Evolutionary conservation across 75 land plant genomes (phyloP).

Genomic region (Pinus tabuliformis): DNA sequence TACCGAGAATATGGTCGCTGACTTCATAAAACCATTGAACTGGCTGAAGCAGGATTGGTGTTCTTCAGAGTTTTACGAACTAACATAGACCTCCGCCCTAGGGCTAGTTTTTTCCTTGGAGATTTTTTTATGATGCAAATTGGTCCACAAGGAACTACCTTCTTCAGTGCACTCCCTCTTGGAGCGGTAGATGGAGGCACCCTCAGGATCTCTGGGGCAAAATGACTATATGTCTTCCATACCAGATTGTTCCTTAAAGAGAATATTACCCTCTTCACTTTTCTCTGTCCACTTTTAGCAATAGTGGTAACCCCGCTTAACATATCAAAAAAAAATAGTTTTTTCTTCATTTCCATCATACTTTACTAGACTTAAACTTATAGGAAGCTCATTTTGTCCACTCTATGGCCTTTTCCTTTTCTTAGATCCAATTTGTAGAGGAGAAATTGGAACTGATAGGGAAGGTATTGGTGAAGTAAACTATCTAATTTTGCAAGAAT

Average conservation of each 20-base stretch:
- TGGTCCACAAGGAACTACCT: slow-evolving; percentile 1
- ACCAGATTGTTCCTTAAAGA: slow-evolving; percentile 40
- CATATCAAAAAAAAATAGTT: no score
- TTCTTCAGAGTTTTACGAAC: not conserved
- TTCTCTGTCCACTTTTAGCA: slow-evolving; percentile 14
- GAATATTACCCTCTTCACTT: slow-evolving; percentile 43
- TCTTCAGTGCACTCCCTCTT: slow-evolving; percentile 49
- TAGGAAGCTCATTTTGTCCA: not conserved
- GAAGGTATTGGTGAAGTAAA: not conserved
- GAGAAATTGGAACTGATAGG: not conserved
- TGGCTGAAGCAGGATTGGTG: not conserved
- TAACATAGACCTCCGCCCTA: not conserved
- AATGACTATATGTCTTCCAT: slow-evolving; percentile 44
- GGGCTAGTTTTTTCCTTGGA: slow-evolving; percentile 5
- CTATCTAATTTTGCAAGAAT: not conserved
- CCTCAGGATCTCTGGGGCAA: slow-evolving; percentile 35
- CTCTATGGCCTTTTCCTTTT: not conserved
- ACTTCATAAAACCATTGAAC: slow-evolving; percentile 6
- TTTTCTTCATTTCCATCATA: not conserved
- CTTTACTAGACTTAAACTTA: not conserved
- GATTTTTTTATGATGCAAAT: slow-evolving; percentile 5
- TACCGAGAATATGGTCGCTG: not conserved
- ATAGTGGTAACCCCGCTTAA: not conserved
- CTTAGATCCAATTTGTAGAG: not conserved
- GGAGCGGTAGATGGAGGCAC: slow-evolving; percentile 44